phyloP scores from a whole-genome alignment of 306 rosid species.

The Senna siamea region DNA sequence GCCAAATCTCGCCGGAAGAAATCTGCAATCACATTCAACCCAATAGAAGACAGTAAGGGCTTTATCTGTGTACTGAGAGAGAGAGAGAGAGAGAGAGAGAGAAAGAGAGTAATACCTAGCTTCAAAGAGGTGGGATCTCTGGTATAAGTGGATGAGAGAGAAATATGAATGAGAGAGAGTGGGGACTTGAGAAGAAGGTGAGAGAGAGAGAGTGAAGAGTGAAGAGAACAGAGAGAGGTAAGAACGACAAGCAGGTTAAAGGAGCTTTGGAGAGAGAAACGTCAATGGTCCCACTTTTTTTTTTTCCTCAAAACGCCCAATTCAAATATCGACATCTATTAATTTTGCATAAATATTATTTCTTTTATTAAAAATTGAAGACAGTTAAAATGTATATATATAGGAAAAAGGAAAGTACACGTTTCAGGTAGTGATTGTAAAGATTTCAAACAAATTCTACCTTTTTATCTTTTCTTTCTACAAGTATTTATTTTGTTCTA shows the following conservation, averaged over 20 bases:
- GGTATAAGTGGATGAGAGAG: neutral
- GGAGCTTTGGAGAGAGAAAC: constrained; percentile 11
- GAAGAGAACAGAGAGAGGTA: neutral
- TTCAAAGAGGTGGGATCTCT: neutral
- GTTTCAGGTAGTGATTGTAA: no score
- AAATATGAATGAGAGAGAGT: neutral
- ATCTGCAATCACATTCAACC: constrained; percentile 52
- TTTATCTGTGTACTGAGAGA: neutral
- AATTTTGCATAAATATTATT: no score
- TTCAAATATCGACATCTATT: no score
- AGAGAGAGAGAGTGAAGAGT: neutral
- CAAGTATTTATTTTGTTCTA: no score
- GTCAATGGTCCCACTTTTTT: neutral
- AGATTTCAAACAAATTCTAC: no score
- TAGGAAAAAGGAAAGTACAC: no score
- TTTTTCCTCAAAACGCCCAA: neutral
- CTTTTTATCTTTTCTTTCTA: no score
- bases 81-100: neutral
- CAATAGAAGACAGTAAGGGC: neutral
- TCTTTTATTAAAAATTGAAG: no score
- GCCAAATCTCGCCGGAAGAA: constrained; percentile 36
- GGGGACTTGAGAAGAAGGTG: neutral
- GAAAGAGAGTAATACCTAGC: neutral
- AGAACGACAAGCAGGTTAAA: constrained; percentile 9
- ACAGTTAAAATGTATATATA: no score